phyloP scores from a whole-genome alignment of 2,329 filamentous ascomycete genomes.

The Colletotrichum coccodes region DNA sequence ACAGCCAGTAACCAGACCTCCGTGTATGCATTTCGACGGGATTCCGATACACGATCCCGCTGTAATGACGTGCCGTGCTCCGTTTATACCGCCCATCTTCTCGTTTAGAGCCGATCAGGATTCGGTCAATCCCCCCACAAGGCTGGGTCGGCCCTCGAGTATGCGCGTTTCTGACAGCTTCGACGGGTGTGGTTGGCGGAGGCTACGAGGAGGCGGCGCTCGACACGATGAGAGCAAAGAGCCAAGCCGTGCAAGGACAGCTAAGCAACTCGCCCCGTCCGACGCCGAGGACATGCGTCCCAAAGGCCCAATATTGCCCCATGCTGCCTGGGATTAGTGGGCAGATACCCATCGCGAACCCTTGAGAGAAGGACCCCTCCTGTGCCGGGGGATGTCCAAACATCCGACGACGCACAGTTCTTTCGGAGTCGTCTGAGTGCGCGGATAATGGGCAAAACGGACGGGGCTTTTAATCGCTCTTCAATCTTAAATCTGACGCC shows the following conservation, averaged over 20 bases:
- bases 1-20: constrained; percentile 10
- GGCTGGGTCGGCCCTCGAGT: constrained; percentile 1
- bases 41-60: constrained; percentile 20
- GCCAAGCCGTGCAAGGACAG: constrained; percentile 6
- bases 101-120: not conserved
- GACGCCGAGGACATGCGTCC: not conserved
- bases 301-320: not conserved
- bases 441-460: not conserved
- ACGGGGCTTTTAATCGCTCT: not conserved
- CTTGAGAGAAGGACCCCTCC: not conserved
- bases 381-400: not conserved
- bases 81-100: not conserved
- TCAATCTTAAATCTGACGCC: not conserved
- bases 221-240: not conserved
- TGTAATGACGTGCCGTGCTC: constrained; percentile 19
- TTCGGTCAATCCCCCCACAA: not conserved
- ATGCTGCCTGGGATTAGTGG: constrained; percentile 26
- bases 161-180: constrained; percentile 14
- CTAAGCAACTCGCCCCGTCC: not conserved
- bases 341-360: not conserved
- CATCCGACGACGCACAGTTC: not conserved
- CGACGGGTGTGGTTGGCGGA: constrained; percentile 5
- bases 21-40: constrained; percentile 29
- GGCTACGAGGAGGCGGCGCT: not conserved
- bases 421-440: not conserved